Percentiles rank a stretch among this genome's conserved stretches.
Evolutionary conservation across 139 green algal genomes (phyloP).

Genomic region (Zygnema cylindricum): DNA sequence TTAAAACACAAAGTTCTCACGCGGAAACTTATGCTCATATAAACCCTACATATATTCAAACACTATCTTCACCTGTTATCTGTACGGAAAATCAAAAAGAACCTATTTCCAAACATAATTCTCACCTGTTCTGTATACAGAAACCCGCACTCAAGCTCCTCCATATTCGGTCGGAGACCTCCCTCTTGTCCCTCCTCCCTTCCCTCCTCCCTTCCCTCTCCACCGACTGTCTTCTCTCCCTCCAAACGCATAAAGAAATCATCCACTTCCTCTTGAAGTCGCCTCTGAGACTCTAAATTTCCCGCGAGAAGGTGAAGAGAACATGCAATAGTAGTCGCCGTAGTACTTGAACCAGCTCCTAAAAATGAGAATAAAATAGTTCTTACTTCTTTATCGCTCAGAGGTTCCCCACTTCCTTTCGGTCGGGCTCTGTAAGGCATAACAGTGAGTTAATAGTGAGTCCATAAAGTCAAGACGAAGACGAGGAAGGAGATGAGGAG

Average conservation of each 20-base stretch:
- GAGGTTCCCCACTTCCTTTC: not conserved
- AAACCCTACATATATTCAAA: no score
- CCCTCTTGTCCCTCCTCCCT: not conserved
- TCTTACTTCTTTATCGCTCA: conserved; percentile 4
- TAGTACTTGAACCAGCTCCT: conserved; percentile 19
- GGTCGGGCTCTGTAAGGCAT: not conserved
- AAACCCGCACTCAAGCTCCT: conserved; percentile 9
- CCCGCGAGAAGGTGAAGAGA: conserved; percentile 23
- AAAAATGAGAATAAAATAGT: conserved; percentile 31
- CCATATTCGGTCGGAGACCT: not conserved
- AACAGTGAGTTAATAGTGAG: no score
- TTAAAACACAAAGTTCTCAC: no score
- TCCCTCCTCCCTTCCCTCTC: not conserved
- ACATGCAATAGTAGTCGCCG: conserved; percentile 29
- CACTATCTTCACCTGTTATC: no score
- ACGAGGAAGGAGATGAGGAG: no score
- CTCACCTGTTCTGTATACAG: conserved; percentile 30
- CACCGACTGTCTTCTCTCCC: not conserved
- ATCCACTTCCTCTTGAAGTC: conserved; percentile 12
- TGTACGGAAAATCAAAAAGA: no score
- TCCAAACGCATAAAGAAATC: not conserved
- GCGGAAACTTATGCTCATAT: no score
- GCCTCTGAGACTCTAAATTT: not conserved
- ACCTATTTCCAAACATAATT: not conserved
- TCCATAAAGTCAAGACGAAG: not conserved